Percentiles rank a stretch among this genome's conserved stretches.
Conservation (phyloP, 1,139 yeast species). For the Suhomyces taliae region DNA sequence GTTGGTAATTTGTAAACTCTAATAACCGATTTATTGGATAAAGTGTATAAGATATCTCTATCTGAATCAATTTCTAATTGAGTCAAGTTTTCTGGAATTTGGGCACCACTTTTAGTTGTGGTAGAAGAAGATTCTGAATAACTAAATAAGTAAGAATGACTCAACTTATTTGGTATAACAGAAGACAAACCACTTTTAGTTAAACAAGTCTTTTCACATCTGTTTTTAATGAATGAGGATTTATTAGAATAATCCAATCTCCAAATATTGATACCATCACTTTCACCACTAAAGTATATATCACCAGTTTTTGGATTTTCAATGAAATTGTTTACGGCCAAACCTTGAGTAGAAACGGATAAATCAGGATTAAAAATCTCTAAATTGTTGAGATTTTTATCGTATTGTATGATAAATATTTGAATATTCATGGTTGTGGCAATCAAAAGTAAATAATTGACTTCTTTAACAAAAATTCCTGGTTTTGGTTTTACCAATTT, state of each 20-base stretch:
- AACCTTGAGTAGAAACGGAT: slow-evolving; percentile 76
- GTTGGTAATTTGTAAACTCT: slow-evolving; percentile 64
- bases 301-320: slow-evolving; percentile 69
- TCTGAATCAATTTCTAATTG: slow-evolving; percentile 76
- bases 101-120: slow-evolving; percentile 12
- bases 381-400: slow-evolving; percentile 49
- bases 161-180: slow-evolving; percentile 53
- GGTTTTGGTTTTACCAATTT: slow-evolving; percentile 76
- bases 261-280: slow-evolving; percentile 83
- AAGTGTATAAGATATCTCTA: slow-evolving; percentile 73
- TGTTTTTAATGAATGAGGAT: slow-evolving; percentile 85
- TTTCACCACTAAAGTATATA: slow-evolving; percentile 75
- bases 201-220: slow-evolving; percentile 77
- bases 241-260: slow-evolving; percentile 81
- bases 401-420: slow-evolving; percentile 69
- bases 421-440: slow-evolving; percentile 82
- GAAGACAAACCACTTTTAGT: slow-evolving; percentile 67
- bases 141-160: slow-evolving; percentile 45
- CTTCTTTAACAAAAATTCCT: slow-evolving; percentile 76
- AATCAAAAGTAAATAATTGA: slow-evolving; percentile 69
- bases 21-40: slow-evolving; percentile 80
- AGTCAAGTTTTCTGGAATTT: slow-evolving; percentile 54
- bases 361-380: slow-evolving; percentile 83
- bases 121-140: slow-evolving; percentile 19
- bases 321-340: slow-evolving; percentile 65